These are phyloP conservation scores for Diplodia scrobiculata DNA, from an alignment of 2,329 filamentous ascomycete genomes.

Conservation along the genomic window DNA sequence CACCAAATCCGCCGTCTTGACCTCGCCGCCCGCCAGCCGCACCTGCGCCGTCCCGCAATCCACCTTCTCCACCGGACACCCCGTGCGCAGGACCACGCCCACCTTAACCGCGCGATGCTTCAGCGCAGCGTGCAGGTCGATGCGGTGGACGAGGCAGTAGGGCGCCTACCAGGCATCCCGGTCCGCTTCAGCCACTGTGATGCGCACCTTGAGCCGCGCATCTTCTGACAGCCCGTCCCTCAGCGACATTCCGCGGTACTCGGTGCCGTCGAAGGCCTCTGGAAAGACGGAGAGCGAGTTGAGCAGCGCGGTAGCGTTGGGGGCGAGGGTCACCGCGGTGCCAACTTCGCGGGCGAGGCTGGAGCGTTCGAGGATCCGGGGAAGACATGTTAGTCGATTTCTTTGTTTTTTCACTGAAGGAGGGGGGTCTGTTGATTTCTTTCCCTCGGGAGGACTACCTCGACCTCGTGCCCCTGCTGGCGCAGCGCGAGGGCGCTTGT, in stretches of 20 bases:
- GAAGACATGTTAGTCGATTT: not conserved
- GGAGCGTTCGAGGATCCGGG: constrained; percentile 59
- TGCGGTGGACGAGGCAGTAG: constrained; percentile 50
- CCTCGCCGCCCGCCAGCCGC: constrained; percentile 51
- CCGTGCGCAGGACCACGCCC: constrained; percentile 46
- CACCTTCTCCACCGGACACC: constrained; percentile 50
- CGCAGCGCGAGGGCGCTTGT: constrained; percentile 57
- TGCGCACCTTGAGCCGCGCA: not conserved
- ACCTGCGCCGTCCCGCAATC: constrained; percentile 48
- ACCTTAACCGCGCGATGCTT: constrained; percentile 46
- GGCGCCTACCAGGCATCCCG: not conserved
- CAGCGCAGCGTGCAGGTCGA: constrained; percentile 56
- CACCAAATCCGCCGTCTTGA: constrained; percentile 53
- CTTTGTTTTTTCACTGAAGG: not conserved
- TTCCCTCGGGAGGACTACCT: not conserved
- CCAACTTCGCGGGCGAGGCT: constrained; percentile 59
- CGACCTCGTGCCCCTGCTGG: constrained; percentile 55
- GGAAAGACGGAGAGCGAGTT: constrained; percentile 49
- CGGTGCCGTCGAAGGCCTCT: constrained; percentile 44
- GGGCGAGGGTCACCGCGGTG: constrained; percentile 63
- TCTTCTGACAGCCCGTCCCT: not conserved
- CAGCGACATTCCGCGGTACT: not conserved
- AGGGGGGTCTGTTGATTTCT: too few species aligned
- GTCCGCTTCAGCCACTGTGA: not conserved
- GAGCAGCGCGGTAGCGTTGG: constrained; percentile 63